Conservation (phyloP, 23 red algal genomes). For the Gracilaria caudata region DNA sequence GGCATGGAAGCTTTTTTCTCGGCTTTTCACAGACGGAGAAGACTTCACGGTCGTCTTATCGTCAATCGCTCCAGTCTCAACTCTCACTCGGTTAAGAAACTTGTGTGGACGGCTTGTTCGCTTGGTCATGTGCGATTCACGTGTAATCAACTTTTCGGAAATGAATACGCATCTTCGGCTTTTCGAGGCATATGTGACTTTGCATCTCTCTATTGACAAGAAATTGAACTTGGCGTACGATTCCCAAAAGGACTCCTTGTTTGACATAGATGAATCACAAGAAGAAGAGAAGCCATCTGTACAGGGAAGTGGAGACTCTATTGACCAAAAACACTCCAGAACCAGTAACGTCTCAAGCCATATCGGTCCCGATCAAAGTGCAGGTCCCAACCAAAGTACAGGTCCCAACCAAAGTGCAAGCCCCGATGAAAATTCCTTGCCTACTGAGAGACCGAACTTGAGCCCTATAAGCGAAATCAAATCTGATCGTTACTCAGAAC, state of each 20-base stretch:
- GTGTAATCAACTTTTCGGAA: conserved; percentile 37
- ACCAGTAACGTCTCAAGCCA: neutral
- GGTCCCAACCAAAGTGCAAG: neutral
- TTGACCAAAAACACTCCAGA: neutral
- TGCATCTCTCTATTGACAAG: conserved; percentile 63
- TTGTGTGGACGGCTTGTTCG: conserved; percentile 71
- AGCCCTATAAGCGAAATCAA: conserved; percentile 40
- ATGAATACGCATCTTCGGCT: conserved; percentile 80
- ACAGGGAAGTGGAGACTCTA: neutral
- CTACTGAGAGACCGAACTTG: neutral
- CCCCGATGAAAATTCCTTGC: neutral
- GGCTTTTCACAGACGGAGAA: conserved; percentile 69
- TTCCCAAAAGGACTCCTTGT: conserved; percentile 10
- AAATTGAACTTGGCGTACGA: conserved; percentile 69
- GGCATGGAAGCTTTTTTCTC: conserved; percentile 78
- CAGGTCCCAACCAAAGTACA: neutral
- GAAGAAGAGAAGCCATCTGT: neutral
- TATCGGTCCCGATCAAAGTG: neutral
- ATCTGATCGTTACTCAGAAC: conserved; percentile 44
- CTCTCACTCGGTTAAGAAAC: conserved; percentile 48
- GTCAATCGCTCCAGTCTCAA: conserved; percentile 73
- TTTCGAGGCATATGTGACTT: conserved; percentile 79
- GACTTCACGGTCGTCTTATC: conserved; percentile 68
- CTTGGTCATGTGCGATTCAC: conserved; percentile 62
- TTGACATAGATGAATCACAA: conserved; percentile 12